Evolutionary conservation across 306 rosid species (phyloP), one percentile per base, ranked within the genome.

Genomic region (Glycine latifolia): DNA sequence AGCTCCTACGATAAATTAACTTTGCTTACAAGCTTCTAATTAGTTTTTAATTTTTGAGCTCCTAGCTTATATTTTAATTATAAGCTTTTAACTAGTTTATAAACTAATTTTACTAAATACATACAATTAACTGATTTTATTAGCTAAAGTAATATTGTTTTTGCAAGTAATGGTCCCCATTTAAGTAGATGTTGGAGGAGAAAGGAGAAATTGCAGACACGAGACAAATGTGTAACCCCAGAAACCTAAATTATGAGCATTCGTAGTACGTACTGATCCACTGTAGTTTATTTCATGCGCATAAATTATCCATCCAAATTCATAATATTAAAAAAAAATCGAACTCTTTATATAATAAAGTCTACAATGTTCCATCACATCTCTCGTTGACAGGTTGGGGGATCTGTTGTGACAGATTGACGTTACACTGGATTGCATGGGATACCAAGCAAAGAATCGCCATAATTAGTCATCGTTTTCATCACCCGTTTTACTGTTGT

Each of bases 371-470:
- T 69, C 74, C 15, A 47, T 69, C 74, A 69, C 74, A 69, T 69
- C 56, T 11, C 4, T 46, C 1, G 31, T 69, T 69, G 56, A 69
- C 74, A 69, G 74, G 74, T 69, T 69, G 74, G 74, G 74, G 74
- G 47, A 26, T 20, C 20, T 69, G 74, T 69, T 69, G 74, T 69
- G 74, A 69, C 74, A 47, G 74, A 69, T 69, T 69, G 74, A 69
- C 74, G 56, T 69, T 46, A 69, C 74, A 69, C 31, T 26, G 31
- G 31, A 26, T 26, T 26, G 2, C 31, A 26, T 26, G 31, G 31
- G 31, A 26, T 26, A 41, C 31, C 50, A 66, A 66, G n/a, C 56
- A 69, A 69, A 46, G 74, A 69, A 69, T 46, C 74, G 47, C 31
- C 55, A 69, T 46, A 46, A 46, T 17, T 46, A 46, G 37, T 7